Evolutionary conservation across 495 filamentous ascomycete genomes (phyloP), one percentile per base, ranked within the genome.

Genomic region (Aspergillus affinis): DNA sequence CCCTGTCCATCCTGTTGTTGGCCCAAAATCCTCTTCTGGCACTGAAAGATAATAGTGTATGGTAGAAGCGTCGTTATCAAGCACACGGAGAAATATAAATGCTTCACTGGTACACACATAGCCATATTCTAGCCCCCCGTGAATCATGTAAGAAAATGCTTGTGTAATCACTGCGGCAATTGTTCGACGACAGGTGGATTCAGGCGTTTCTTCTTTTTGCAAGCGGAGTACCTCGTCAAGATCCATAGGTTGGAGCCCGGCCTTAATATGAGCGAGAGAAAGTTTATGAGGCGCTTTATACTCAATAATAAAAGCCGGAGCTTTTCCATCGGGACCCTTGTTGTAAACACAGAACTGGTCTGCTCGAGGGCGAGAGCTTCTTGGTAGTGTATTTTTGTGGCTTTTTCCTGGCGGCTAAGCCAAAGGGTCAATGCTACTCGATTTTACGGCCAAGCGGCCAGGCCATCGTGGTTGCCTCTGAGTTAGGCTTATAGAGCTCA

Each of bases 271-370:
- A n/a, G 54, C 55, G 1, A 69, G 54, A 23, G 67, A 58, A 3
- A 81, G 56, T 61, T 78, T 77, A 54, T 80, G 72, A 23, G 76
- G 76, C 23, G 77, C 64, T 63, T 78, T 78, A 61, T 78, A 77
- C 60, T 79, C 69, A 62, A 80, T 68, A n/a, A 71, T 66, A 57
- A 72, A 60, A 13, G 60, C 63, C 32, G 72, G 66, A 44, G 66
- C 32, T 48, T 67, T 71, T 58, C 17, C 36, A 29, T 71, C 70
- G 23, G 66, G 50, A 21, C 65, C 63, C 36, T 54, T 66, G 47
- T 64, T 63, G 53, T 78, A 76, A 52, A 81, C 67, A 62, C 74
- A 79, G 64, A 77, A 80, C 51, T 78, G 72, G 61, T 80, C 74
- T 48, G 72, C 69, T 58, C 59, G 61, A 59, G 52, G 63, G 4